Percentiles rank a stretch among this genome's conserved stretches.
Evolutionary conservation across 495 filamentous ascomycete species (phyloP).

Genomic region (Annulohypoxylon maeteangense): DNA sequence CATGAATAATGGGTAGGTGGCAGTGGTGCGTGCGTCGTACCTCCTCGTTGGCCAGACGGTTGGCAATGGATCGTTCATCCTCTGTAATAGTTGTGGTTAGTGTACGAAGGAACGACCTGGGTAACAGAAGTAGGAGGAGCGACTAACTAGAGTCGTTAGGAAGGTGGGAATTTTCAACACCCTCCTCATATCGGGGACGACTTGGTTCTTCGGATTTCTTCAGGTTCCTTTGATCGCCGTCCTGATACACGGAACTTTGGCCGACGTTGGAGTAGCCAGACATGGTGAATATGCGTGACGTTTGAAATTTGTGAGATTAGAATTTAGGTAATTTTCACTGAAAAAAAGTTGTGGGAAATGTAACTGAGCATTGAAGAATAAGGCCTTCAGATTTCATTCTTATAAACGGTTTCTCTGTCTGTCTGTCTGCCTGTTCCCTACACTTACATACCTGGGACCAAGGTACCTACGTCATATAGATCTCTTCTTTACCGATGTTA

Average conservation of each 20-base stretch:
- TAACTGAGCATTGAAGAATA: neutral
- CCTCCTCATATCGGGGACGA: constrained; percentile 71
- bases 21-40: constrained; percentile 37
- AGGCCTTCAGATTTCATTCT: constrained; percentile 10
- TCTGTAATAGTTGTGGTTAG: constrained; percentile 57
- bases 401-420: constrained; percentile 17
- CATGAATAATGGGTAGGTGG: neutral
- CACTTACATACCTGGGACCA: neutral
- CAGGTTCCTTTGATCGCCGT: constrained; percentile 75
- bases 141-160: constrained; percentile 76
- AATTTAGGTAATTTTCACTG: neutral
- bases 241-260: constrained; percentile 55
- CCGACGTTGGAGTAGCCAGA: constrained; percentile 57
- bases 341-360: neutral
- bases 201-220: constrained; percentile 65
- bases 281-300: constrained; percentile 40
- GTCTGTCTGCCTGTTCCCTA: neutral
- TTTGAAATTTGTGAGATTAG: neutral
- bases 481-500: constrained; percentile 26
- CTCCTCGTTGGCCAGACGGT: constrained; percentile 74
- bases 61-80: constrained; percentile 82
- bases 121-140: too few relatives aligned
- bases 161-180: constrained; percentile 70
- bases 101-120: neutral
- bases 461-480: constrained; percentile 35